Conservation (phyloP, 140 eudicot species). For the Cichorium intybus region DNA sequence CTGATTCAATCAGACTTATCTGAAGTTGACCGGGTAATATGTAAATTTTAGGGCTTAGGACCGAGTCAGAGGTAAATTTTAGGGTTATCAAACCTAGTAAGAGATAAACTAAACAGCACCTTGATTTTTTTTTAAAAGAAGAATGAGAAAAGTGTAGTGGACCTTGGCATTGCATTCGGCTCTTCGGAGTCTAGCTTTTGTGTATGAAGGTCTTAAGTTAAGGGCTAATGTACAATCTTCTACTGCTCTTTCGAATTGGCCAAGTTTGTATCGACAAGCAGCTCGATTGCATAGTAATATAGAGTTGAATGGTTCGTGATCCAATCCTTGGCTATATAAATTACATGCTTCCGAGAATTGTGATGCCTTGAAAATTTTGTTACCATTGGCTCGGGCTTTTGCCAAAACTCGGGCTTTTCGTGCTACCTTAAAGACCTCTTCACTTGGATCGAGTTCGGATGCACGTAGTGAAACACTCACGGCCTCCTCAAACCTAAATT, state of each 20-base stretch:
- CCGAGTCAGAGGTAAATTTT: too few species aligned
- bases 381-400: conserved; percentile 61
- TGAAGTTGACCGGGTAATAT: too few species aligned
- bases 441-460: conserved; percentile 42
- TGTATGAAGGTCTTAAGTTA: conserved; percentile 53
- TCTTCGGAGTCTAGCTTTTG: conserved; percentile 72
- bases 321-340: conserved; percentile 65
- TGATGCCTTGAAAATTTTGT: conserved; percentile 52
- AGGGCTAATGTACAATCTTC: conserved; percentile 80
- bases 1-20: too few species aligned
- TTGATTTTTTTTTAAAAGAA: too few species aligned
- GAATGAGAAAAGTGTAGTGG: not conserved
- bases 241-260: conserved; percentile 60
- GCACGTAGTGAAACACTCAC: conserved; percentile 54
- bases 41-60: too few species aligned
- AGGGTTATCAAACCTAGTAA: too few species aligned
- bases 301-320: conserved; percentile 61
- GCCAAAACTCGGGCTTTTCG: conserved; percentile 52
- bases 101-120: too few species aligned
- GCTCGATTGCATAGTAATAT: conserved; percentile 80
- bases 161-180: conserved; percentile 78
- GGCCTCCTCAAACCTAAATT: conserved; percentile 83
- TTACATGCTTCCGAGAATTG: conserved; percentile 52
- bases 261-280: conserved; percentile 68
- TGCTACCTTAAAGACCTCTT: conserved; percentile 30